These are phyloP conservation scores for Solanum sitiens DNA, from an alignment of 257 asterid genomes.

Conservation along the genomic window DNA sequence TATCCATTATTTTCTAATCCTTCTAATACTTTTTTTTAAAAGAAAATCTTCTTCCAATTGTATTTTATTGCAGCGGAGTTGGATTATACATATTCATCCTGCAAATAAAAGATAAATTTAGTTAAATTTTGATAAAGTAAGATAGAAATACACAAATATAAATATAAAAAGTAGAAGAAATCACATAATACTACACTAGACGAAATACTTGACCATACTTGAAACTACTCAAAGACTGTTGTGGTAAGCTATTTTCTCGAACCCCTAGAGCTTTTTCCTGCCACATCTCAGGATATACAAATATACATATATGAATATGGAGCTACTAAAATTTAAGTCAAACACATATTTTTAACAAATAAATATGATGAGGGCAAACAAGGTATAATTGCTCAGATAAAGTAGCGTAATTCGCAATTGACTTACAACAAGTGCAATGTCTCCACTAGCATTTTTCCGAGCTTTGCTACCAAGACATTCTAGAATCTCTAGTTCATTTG, in stretches of 20 bases:
- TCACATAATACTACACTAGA: no score
- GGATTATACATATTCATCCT: no score
- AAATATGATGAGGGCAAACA: background rate
- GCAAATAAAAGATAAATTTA: no score
- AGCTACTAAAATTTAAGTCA: background rate
- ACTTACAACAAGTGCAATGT: slow-evolving; percentile 89
- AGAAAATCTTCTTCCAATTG: no score
- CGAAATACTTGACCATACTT: no score
- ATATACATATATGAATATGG: background rate
- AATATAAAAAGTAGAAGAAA: no score
- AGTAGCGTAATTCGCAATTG: background rate
- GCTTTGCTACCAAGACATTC: slow-evolving; percentile 71
- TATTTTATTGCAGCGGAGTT: no score
- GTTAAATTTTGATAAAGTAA: no score
- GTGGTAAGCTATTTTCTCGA: background rate
- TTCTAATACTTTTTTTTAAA: no score
- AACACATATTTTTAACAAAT: background rate
- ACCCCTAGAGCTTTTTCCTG: background rate
- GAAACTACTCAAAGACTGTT: no score
- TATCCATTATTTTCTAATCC: no score
- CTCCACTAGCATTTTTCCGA: slow-evolving; percentile 77
- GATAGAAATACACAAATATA: no score
- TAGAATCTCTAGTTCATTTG: slow-evolving; percentile 61
- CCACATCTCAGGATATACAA: background rate
- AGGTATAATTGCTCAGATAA: background rate